phyloP scores from a whole-genome alignment of 2,329 filamentous ascomycete genomes.

The Alternaria consortialis region DNA sequence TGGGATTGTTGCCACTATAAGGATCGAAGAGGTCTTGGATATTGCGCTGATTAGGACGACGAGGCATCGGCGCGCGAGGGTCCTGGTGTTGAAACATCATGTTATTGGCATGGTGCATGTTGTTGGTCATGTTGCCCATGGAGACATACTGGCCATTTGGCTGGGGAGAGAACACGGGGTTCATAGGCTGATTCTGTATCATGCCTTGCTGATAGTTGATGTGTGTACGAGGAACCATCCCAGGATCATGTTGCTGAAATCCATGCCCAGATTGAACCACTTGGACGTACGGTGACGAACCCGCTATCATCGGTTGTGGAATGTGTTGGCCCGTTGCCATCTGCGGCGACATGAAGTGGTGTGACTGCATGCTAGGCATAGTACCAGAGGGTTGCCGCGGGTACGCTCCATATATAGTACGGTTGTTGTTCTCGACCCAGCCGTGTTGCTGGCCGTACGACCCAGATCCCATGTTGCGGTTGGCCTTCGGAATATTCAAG shows the following conservation, averaged over 20 bases:
- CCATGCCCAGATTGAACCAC: slow-evolving; percentile 21
- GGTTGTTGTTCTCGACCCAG: slow-evolving; percentile 33
- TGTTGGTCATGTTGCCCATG: slow-evolving; percentile 45
- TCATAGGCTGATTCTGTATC: slow-evolving; percentile 20
- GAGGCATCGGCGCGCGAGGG: slow-evolving; percentile 10
- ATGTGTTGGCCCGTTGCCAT: slow-evolving; percentile 25
- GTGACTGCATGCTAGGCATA: slow-evolving; percentile 23
- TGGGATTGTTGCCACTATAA: slow-evolving; percentile 17
- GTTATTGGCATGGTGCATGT: slow-evolving; percentile 21
- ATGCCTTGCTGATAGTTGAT: slow-evolving; percentile 21
- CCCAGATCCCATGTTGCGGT: slow-evolving; percentile 20
- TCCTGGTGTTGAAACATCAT: slow-evolving; percentile 21
- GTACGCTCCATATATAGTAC: slow-evolving; percentile 22
- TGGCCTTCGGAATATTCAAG: slow-evolving; percentile 21
- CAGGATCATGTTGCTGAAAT: slow-evolving; percentile 21
- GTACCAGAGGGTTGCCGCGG: slow-evolving; percentile 23
- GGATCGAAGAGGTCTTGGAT: slow-evolving; percentile 24
- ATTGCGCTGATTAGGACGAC: slow-evolving; percentile 17
- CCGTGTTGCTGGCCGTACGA: slow-evolving; percentile 17
- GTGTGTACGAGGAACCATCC: slow-evolving; percentile 17
- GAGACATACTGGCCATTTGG: slow-evolving; percentile 16
- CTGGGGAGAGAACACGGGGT: slow-evolving; percentile 25
- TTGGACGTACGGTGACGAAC: slow-evolving; percentile 22
- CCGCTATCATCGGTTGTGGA: slow-evolving; percentile 10
- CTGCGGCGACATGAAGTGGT: slow-evolving; percentile 20